These are phyloP conservation scores for Trametes villosa DNA, from an alignment of 768 basidiomycete genomes.

Conservation along the genomic window DNA sequence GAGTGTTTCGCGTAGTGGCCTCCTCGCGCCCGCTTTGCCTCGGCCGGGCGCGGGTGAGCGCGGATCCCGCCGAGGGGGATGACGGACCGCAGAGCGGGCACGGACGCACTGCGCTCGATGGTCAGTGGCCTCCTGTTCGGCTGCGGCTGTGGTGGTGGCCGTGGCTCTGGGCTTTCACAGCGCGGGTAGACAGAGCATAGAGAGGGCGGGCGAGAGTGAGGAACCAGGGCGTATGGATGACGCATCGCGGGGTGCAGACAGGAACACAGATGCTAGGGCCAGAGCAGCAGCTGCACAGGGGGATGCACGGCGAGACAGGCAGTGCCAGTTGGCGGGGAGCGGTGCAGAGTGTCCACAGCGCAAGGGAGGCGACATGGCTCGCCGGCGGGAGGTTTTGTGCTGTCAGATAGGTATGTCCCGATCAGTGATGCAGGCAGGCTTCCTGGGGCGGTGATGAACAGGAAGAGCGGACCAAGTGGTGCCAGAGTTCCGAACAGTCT, in stretches of 20 bases:
- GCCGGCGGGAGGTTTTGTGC: neutral
- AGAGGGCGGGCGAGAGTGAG: conserved; percentile 3
- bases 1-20: conserved; percentile 32
- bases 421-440: neutral
- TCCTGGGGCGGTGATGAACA: conserved; percentile 4
- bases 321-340: neutral
- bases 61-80: neutral
- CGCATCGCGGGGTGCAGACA: conserved; percentile 2
- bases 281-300: neutral
- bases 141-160: neutral
- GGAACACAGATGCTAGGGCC: neutral
- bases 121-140: neutral
- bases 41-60: neutral
- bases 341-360: neutral
- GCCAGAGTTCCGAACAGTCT: neutral
- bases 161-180: neutral
- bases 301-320: neutral
- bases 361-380: neutral
- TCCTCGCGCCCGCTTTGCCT: neutral
- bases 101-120: neutral
- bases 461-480: neutral
- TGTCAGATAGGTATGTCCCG: neutral
- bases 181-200: conserved; percentile 2
- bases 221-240: conserved; percentile 8
- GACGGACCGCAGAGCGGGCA: neutral